Evolutionary conservation across 371 early-diverging fungal genomes (phyloP).

Genomic region (Haplosporangium sp.): DNA sequence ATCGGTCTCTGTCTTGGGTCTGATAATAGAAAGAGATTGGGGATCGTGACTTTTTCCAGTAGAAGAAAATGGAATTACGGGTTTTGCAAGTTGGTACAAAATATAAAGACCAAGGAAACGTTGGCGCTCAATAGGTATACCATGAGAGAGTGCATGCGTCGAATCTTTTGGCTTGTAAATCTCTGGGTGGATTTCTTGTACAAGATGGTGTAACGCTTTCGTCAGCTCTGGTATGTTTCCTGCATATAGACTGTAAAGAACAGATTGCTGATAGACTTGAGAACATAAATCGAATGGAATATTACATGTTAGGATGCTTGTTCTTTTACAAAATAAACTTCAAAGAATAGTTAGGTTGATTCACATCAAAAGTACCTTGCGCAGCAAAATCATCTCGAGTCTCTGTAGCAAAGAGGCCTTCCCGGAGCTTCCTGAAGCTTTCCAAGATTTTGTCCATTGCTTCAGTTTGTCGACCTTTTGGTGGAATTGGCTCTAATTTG

Average conservation of each 20-base stretch:
- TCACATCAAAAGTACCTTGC: slow-evolving; percentile 17
- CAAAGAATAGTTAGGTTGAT: not conserved
- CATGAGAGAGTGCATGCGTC: not conserved
- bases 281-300: not conserved
- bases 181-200: slow-evolving; percentile 38
- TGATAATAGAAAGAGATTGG: slow-evolving; percentile 8
- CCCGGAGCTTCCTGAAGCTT: slow-evolving; percentile 48
- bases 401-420: slow-evolving; percentile 49
- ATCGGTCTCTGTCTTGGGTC: slow-evolving; percentile 37
- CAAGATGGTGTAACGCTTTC: slow-evolving; percentile 42
- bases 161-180: slow-evolving; percentile 9
- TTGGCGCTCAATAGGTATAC: slow-evolving; percentile 24
- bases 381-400: slow-evolving; percentile 36
- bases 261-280: slow-evolving; percentile 46
- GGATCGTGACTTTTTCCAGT: not conserved
- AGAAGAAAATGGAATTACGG: not conserved
- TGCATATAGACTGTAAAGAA: slow-evolving; percentile 41
- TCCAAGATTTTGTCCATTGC: slow-evolving; percentile 42
- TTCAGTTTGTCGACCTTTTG: slow-evolving; percentile 29
- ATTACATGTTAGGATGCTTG: not conserved
- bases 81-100: slow-evolving; percentile 30
- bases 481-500: slow-evolving; percentile 34
- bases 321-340: not conserved
- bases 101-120: slow-evolving; percentile 44
- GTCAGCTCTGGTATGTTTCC: slow-evolving; percentile 50